Base-by-base conservation (phyloP, 2,329 filamentous ascomycete species). In the Chrysoporthe austroafricana region DNA sequence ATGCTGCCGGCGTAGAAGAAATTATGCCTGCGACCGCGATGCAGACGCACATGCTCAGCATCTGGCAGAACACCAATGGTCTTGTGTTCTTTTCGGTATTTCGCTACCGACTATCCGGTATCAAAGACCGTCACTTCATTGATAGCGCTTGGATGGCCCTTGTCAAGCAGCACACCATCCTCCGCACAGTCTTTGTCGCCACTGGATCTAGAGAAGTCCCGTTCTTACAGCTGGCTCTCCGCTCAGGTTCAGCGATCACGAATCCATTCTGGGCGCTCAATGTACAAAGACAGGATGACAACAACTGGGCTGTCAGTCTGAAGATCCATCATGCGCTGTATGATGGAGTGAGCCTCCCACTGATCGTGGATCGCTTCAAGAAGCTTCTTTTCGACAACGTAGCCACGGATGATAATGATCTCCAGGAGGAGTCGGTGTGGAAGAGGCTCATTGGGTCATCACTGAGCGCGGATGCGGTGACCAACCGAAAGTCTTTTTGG, bases 261-360 rank as follows among this genome's bases (percentile, higher is more conserved):
- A 69, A 42, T 21, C 66, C 67, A 26, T 71, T 78, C 56, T 70
- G 75, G 2, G 67, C 71, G 4, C 60, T 80, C 2, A 50, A 61
- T 0, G 68, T 75, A 0, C 52, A 71, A 2, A 67, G 71, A 1
- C 64, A 71, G 3, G 66, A 70, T 0, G 50, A 70, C 0, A 70
- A 72, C 0, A 68, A 71, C 3, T 79, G 77, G 72, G 52, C 70
- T 0, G 65, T 88, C 4, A 79, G 85, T 2, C 81, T 93, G 5
- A 82, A 82, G 36, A 90, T 97, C 4, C 94, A 97, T 70, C 94
- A 98, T 76, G 91, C 92, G 0, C 82, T 97, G 0, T 98, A 97
- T 74, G 95, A 97, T 76, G 94, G 90, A 6, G 84, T 96, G 69
- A 96, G 92, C 73, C 81, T 97, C 4, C 86, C 89, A 0, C 75